Base-by-base conservation (phyloP, 805 yeast species). In the Kazachstania psychrophila region DNA sequence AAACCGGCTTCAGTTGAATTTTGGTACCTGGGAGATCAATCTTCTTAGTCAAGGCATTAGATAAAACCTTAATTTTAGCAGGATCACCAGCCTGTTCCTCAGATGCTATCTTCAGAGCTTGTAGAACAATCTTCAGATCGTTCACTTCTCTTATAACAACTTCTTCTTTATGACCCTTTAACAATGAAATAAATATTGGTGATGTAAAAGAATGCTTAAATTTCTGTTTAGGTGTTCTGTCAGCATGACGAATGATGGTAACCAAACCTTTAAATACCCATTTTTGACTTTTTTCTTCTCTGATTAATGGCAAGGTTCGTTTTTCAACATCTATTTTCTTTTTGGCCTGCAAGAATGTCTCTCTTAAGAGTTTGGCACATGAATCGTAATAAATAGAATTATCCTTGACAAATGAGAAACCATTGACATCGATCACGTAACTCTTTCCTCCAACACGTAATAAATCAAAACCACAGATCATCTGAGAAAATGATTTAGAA, bases 141-240 rank as follows among this genome's bases (percentile, higher is more conserved):
- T 81, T 76, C 28, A 79, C 85, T 39, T 89, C 94, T 47, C 99
- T 72, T 35, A 92, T 88, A 37, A 92, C 92, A 15, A 92, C 96
- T 54, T 92, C 98, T 52, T 87, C 96, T 47, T 81, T 86, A 54
- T 92, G 95, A 3, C 96, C 97, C 59, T 89, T 89, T 46, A 92
- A 65, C 38, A 92, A 61, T 0, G 92, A 84, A 30, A 87, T 77
- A 54, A 92, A 92, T 9, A 85, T 70, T 5, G 86, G 88, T 2
- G 94, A 79, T 46, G 80, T 79, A 66, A 92, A 92, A 0, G 96
- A 87, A 61, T 86, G 94, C 57, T 92, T 92, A 66, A 92, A 85
- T 59, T 92, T 92, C 64, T 92, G 98, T 59, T 92, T 92, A 12
- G 99, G 99, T 0, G 99, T 92, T 57, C 99, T 75, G 58, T 92